Percentiles rank a stretch among this genome's conserved stretches.
These are phyloP conservation scores for Starmera quercuum DNA, from an alignment of 805 yeast genomes.

Conservation along the genomic window DNA sequence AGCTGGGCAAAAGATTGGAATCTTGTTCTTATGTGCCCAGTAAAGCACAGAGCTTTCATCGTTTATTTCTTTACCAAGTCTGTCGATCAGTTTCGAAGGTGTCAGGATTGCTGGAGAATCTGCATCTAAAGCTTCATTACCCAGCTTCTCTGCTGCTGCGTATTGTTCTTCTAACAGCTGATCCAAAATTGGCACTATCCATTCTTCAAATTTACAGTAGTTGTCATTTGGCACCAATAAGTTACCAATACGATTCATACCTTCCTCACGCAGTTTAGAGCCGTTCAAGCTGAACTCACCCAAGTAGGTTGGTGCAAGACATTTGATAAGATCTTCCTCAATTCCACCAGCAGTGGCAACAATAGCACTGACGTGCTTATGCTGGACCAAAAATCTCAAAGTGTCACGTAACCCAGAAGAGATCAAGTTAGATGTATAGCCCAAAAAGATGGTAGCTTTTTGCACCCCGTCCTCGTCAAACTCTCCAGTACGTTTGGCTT, in stretches of 20 bases:
- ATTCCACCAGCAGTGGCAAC: constrained; percentile 98
- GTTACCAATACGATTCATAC: constrained; percentile 97
- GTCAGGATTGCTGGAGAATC: constrained; percentile 71
- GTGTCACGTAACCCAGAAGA: constrained; percentile 93
- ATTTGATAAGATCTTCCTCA: constrained; percentile 95
- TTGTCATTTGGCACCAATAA: constrained; percentile 95
- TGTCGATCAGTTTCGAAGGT: constrained; percentile 85
- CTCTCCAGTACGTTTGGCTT: constrained; percentile 59
- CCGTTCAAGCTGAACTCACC: constrained; percentile 89
- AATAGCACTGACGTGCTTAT: constrained; percentile 89
- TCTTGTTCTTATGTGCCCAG: constrained; percentile 97
- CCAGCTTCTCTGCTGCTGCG: constrained; percentile 45
- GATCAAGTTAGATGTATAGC: constrained; percentile 93
- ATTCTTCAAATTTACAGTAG: constrained; percentile 95
- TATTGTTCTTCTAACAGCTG: constrained; percentile 86
- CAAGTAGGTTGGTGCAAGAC: constrained; percentile 91
- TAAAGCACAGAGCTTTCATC: constrained; percentile 90
- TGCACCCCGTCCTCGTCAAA: constrained; percentile 74
- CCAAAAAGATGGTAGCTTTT: constrained; percentile 87
- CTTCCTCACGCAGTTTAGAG: constrained; percentile 77
- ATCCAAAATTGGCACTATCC: constrained; percentile 95
- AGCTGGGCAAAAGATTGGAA: constrained; percentile 96
- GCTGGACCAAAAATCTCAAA: constrained; percentile 79
- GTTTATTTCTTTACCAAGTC: constrained; percentile 91
- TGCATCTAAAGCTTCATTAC: constrained; percentile 51